A percentile compares a stretch with the other conserved stretches of the same genome.
These are phyloP conservation scores for Skeletonema tropicum DNA, from an alignment of 108 stramenopile genomes.

Conservation along the genomic window DNA sequence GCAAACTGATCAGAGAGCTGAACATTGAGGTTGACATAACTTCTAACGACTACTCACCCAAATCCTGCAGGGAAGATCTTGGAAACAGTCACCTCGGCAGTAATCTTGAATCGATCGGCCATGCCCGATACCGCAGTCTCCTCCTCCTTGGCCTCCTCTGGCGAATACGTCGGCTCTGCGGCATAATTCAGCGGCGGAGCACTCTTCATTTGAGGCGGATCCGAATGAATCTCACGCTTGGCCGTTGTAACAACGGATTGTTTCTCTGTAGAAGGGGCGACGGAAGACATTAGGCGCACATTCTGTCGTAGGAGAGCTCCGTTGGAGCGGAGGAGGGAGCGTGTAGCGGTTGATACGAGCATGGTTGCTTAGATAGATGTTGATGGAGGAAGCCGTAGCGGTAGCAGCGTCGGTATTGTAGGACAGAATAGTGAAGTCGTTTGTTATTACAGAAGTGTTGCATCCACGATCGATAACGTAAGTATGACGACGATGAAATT, in stretches of 20 bases:
- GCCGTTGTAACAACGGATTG: neutral
- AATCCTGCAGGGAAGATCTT: constrained; percentile 90
- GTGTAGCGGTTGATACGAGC: neutral
- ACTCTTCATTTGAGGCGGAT: neutral
- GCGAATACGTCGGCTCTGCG: constrained; percentile 2
- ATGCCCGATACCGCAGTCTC: constrained; percentile 2
- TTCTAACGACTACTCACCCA: constrained; percentile 27
- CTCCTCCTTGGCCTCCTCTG: constrained; percentile 13
- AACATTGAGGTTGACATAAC: too few relatives aligned
- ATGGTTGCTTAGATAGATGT: neutral
- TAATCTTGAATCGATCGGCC: constrained; percentile 57
- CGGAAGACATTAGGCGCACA: neutral
- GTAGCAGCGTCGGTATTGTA: too few relatives aligned
- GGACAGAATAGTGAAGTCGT: too few relatives aligned
- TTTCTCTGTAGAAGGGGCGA: neutral
- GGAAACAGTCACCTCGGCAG: constrained; percentile 78
- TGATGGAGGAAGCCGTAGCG: neutral
- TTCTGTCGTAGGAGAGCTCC: constrained; percentile 3
- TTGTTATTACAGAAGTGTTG: too few relatives aligned
- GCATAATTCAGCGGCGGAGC: neutral
- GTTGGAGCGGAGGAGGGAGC: constrained; percentile 3
- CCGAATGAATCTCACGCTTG: constrained; percentile 20
- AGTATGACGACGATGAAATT: too few relatives aligned
- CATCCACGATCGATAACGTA: too few relatives aligned
- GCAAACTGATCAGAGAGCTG: neutral